phyloP scores from a whole-genome alignment of 2,329 filamentous ascomycete genomes.

The Boeremia exigua region DNA sequence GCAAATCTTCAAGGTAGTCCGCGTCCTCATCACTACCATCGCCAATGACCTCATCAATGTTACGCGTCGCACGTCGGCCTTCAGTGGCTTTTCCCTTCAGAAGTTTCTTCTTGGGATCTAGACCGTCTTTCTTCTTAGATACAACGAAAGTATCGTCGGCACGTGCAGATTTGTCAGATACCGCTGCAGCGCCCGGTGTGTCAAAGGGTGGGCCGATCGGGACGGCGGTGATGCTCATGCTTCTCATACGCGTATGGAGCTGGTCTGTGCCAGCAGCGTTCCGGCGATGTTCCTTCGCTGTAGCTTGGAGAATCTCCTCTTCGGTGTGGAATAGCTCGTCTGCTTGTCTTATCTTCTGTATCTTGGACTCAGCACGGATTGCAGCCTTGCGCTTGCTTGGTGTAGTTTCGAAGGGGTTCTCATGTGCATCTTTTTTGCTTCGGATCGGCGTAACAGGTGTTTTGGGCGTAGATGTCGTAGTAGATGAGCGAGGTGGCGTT shows the following conservation, averaged over 20 bases:
- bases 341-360: neutral
- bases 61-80: neutral
- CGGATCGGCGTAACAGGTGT: neutral
- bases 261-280: neutral
- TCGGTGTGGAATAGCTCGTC: neutral
- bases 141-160: no score
- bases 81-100: neutral
- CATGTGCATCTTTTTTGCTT: neutral
- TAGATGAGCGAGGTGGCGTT: neutral
- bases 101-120: neutral
- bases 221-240: conserved; percentile 21
- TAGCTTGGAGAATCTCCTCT: neutral
- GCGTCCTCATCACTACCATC: conserved; percentile 2
- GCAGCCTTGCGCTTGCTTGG: conserved; percentile 3
- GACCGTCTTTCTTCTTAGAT: neutral
- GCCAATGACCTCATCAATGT: neutral
- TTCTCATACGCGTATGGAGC: neutral
- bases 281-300: neutral
- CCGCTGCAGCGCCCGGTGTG: neutral
- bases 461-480: neutral
- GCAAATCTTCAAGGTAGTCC: conserved; percentile 8
- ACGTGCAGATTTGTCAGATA: no score
- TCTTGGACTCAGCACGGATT: neutral
- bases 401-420: neutral
- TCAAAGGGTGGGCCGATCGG: conserved; percentile 23